phyloP scores from a whole-genome alignment of 805 yeast genomes.

The Ogataea sp. region DNA sequence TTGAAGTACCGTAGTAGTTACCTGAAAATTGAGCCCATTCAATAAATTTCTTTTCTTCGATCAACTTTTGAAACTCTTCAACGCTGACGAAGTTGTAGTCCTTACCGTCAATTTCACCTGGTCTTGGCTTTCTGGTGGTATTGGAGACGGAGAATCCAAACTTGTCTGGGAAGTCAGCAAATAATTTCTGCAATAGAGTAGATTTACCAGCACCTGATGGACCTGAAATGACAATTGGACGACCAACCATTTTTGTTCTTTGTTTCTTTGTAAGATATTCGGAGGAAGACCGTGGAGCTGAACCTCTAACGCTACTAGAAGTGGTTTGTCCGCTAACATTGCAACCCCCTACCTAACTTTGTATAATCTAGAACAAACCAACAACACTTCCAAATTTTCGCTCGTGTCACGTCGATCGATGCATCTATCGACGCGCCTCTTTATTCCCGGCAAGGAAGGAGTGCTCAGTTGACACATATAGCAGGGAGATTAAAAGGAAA shows the following conservation, averaged over 20 bases:
- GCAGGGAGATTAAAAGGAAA: too few relatives aligned
- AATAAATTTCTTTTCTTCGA: constrained; percentile 68
- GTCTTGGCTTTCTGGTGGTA: constrained; percentile 87
- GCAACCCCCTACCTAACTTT: too few relatives aligned
- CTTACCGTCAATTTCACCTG: constrained; percentile 82
- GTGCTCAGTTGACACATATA: too few relatives aligned
- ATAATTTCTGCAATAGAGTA: constrained; percentile 80
- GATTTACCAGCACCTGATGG: constrained; percentile 98
- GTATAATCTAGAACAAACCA: too few relatives aligned
- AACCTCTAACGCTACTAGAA: too few relatives aligned
- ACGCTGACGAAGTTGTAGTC: constrained; percentile 85
- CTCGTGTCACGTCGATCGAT: too few relatives aligned
- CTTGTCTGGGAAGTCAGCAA: constrained; percentile 80
- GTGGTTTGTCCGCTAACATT: too few relatives aligned
- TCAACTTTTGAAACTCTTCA: constrained; percentile 70
- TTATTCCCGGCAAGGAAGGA: too few relatives aligned
- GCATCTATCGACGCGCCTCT: too few relatives aligned
- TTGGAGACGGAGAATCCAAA: constrained; percentile 94
- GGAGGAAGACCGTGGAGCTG: too few relatives aligned
- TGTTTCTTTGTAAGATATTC: too few relatives aligned
- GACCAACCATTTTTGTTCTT: constrained; percentile 28
- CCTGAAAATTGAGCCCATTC: constrained; percentile 99
- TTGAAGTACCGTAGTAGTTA: constrained; percentile 92
- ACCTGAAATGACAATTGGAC: constrained; percentile 94
- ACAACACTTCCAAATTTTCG: too few relatives aligned